Percentiles rank a stretch among this genome's conserved stretches.
Evolutionary conservation across 371 early-diverging fungal species (phyloP).

Genomic region (Fennellomyces sp.): DNA sequence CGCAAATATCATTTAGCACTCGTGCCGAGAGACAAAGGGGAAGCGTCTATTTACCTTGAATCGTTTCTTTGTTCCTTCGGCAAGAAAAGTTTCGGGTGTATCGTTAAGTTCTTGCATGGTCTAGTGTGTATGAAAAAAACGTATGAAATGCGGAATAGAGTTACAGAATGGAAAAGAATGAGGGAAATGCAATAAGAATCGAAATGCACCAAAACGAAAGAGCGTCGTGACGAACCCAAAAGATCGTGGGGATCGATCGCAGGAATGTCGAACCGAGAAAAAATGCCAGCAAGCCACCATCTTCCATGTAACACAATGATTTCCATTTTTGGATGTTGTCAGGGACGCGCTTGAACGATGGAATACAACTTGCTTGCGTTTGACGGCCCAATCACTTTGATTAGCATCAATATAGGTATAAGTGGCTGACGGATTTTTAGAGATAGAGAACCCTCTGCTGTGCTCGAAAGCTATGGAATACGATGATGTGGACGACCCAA

Average conservation of each 20-base stretch:
- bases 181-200: background rate
- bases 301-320: background rate
- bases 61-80: background rate
- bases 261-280: background rate
- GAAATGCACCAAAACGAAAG: too few relatives aligned
- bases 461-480: too few relatives aligned
- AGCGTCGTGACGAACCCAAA: too few relatives aligned
- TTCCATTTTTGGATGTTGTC: background rate
- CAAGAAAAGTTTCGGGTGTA: background rate
- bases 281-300: background rate
- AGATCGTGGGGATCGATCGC: background rate
- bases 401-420: too few relatives aligned
- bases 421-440: too few relatives aligned
- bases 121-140: background rate
- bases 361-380: too few relatives aligned
- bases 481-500: too few relatives aligned
- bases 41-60: background rate
- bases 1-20: too few relatives aligned
- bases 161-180: background rate
- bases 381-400: too few relatives aligned
- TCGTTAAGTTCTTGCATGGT: constrained; percentile 5
- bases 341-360: background rate
- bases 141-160: background rate
- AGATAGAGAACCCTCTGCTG: too few relatives aligned
- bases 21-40: background rate